Evolutionary conservation across 164 flowering plant genomes (phyloP).

Genomic region (Platanus orientalis): DNA sequence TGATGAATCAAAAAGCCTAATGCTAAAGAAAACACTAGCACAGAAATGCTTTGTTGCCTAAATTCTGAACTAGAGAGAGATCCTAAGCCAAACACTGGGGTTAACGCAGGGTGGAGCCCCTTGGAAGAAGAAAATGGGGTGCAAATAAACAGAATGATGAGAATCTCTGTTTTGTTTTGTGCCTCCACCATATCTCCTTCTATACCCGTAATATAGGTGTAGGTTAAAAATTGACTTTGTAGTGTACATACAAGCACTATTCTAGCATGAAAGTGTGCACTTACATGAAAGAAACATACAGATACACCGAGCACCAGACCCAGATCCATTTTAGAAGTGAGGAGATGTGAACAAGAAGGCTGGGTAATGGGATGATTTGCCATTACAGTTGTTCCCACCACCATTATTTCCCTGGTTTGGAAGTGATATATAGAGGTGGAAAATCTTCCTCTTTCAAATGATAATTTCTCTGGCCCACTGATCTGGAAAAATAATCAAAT

Average conservation of each 20-base stretch:
- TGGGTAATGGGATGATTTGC: constrained; percentile 24
- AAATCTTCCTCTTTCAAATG: constrained; percentile 40
- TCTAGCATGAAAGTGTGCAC: constrained; percentile 19
- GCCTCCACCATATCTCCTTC: constrained; percentile 14
- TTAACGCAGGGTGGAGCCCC: neutral
- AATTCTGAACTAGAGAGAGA: neutral
- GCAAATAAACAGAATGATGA: neutral
- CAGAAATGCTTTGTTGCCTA: neutral
- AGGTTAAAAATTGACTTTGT: too few species aligned
- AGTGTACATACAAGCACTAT: constrained; percentile 17
- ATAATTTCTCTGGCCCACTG: constrained; percentile 34
- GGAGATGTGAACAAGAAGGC: constrained; percentile 20
- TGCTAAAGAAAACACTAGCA: neutral
- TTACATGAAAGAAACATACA: constrained; percentile 20
- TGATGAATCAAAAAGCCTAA: neutral
- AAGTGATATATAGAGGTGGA: constrained; percentile 31
- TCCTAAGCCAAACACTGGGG: neutral
- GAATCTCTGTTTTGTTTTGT: neutral
- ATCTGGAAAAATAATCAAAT: constrained; percentile 53
- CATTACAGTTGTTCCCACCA: constrained; percentile 27
- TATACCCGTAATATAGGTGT: neutral
- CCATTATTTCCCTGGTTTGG: constrained; percentile 25
- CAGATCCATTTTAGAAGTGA: constrained; percentile 16
- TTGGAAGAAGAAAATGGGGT: neutral
- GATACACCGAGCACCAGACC: constrained; percentile 16